Base-by-base conservation (phyloP, 306 rosid genomes). In the peach (Prunus persica) region DNA sequence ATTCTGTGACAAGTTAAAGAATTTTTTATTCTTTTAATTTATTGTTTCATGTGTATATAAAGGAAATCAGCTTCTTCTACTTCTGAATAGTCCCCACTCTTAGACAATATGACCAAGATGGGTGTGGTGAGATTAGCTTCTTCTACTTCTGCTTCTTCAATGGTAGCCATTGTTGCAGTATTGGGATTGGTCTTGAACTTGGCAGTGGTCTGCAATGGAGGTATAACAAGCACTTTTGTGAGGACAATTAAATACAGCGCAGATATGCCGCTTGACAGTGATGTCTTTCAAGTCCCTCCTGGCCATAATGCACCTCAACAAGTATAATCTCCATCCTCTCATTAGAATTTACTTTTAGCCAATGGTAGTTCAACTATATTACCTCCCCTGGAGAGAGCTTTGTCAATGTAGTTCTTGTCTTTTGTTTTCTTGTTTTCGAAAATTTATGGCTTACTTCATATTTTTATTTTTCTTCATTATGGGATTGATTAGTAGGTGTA, bases 221-320 rank as follows among this genome's bases (percentile, higher is more conserved):
- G 84, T 19, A 79, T 15, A 65, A 90, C 82, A 11, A 83, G 90
- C 43, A 0, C 43, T 64, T 88, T 82, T 46, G 45, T 79, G 18
- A 82, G 90, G 76, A 86, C 83, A 45, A 83, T 81, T 73, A 73
- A 82, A 76, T 77, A 72, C 6, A 65, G 88, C 1, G 20, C 56
- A 10, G 90, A 88, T 68, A 88, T 88, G 95, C 89, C 90, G 11
- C 38, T 86, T 12, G 84, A 90, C 34, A 88, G 89, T 60, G 90
- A 86, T 57, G 91, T 81, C 20, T 86, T 90, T 46, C 68, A 57
- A 34, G 65, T 78, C 19, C 89, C 91, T 61, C 75, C 81, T 54
- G 92, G 92, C 32, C 78, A 77, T 41, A 88, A 90, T 62, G 90
- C 89, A 60, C 96, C 96, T 62, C 89, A 88, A 77, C 91, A 90